Conservation (phyloP, 352 stramenopile species). For the Globisporangium abappressorium region DNA sequence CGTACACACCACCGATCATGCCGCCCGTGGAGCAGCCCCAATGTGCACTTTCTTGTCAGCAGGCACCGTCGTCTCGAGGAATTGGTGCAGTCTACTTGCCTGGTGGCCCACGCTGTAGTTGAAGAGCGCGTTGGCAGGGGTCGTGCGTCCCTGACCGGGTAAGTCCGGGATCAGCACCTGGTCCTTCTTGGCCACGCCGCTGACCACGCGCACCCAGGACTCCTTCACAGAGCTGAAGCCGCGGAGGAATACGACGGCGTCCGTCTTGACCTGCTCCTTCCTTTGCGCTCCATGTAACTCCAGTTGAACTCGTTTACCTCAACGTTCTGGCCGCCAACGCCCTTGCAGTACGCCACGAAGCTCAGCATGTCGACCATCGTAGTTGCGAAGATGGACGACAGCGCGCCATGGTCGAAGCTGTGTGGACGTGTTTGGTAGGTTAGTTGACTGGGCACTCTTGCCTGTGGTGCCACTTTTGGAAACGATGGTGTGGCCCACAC, state of each 20-base stretch:
- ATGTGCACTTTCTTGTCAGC: conserved; percentile 63
- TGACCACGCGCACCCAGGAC: too few species aligned
- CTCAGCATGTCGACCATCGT: conserved; percentile 42
- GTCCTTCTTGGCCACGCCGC: too few species aligned
- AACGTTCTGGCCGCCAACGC: conserved; percentile 46
- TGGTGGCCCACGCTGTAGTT: conserved; percentile 61
- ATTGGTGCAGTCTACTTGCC: conserved; percentile 49
- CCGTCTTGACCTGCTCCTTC: conserved; percentile 15
- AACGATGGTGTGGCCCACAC: background rate
- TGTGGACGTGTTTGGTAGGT: background rate
- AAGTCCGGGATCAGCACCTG: too few species aligned
- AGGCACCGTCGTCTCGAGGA: conserved; percentile 48
- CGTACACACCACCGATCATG: conserved; percentile 72
- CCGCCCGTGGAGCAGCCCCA: conserved; percentile 71
- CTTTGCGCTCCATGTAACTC: conserved; percentile 64
- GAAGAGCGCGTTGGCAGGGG: conserved; percentile 8
- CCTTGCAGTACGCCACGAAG: conserved; percentile 46
- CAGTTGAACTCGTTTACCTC: conserved; percentile 59
- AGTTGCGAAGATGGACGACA: conserved; percentile 17
- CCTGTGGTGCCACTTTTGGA: background rate
- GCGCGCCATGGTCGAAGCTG: conserved; percentile 18
- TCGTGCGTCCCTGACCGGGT: too few species aligned
- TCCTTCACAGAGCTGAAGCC: too few species aligned
- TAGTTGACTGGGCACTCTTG: background rate
- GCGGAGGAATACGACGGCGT: too few species aligned